A percentile compares a stretch with the other conserved stretches of the same genome.
These are phyloP conservation scores for Helicocarpus griseus DNA, from an alignment of 2,329 filamentous ascomycete species.

Conservation along the genomic window DNA sequence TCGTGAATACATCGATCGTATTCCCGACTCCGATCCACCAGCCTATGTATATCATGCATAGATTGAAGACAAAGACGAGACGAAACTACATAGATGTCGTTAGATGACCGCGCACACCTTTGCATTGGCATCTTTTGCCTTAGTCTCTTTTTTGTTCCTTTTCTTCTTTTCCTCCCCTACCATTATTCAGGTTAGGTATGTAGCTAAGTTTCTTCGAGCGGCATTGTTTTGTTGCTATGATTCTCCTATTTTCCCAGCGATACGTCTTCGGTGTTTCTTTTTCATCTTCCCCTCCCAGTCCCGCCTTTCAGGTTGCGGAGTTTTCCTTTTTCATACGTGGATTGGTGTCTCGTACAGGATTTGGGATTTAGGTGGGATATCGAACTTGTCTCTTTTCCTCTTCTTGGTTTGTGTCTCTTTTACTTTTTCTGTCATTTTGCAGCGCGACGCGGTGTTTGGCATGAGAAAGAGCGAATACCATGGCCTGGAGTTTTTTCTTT, in stretches of 20 bases:
- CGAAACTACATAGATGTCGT: neutral
- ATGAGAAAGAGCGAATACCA: neutral
- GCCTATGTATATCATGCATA: conserved; percentile 38
- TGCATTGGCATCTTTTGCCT: neutral
- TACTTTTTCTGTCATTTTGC: too few relatives aligned
- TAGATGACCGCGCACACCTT: neutral
- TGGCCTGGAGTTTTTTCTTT: neutral
- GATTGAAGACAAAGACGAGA: neutral
- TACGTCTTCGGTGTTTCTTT: neutral
- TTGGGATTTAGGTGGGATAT: neutral
- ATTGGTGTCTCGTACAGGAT: neutral
- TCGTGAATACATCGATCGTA: conserved; percentile 42
- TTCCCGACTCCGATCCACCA: conserved; percentile 32
- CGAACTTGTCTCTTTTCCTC: neutral
- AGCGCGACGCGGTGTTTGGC: neutral
- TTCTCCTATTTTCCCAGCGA: neutral
- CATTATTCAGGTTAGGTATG: neutral
- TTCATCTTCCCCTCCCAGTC: neutral
- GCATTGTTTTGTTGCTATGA: neutral
- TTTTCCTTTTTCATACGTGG: neutral
- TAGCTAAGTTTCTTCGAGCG: neutral
- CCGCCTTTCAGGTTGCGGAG: neutral
- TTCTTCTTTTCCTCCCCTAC: neutral
- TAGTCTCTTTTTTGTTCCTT: neutral
- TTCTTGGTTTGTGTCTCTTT: too few relatives aligned